Evolutionary conservation across 2,329 filamentous ascomycete genomes (phyloP), one percentile per base, ranked within the genome.

Genomic region (Monosporascus sp.): DNA sequence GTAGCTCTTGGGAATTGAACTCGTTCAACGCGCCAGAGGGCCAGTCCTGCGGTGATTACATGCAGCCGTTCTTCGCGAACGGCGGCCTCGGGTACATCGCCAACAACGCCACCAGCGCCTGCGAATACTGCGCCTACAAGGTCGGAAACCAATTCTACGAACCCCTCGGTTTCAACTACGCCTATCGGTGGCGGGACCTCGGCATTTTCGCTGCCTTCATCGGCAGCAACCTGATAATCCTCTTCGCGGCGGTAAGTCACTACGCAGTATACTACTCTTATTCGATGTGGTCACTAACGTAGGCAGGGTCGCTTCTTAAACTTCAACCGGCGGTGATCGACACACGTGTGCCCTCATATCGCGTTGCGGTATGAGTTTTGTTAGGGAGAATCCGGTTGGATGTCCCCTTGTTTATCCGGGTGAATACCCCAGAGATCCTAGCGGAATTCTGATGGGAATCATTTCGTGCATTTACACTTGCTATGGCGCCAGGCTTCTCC

Each of bases 51-150:
- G 88, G 86, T 37, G 78, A 85, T 20, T 95, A 95, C 73, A 90
- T 92, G 86, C 59, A 70, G 43, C 62, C 76, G 2, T 95, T 89
- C 72, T 91, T 94, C 65, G 72, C 74, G 3, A 63, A 63, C 3
- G 86, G 88, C n/a, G 87, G 86, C 0, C 66, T 81, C 0, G 90
- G 90, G 0, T 95, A 95, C 61, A 67, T 96, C 3, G 76, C 82
- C 38, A 75, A 84, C 62, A 86, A 88, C 59, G 74, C 77, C 1
- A 89, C 87, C 0, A 79, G 73, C 47, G 72, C 77, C 22, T 96
- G 91, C 72, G 75, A 87, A 63, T 96, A 95, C 73, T 96, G 91
- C 65, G 88, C 90, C 0, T 95, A 84, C 73, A 85, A 80, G 57
- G 74, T 89, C 14, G 91, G 90, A 31, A 88, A 96, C 59, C 78